Conservation (phyloP, 768 basidiomycete species). For the Boletus vermiculosoides region DNA sequence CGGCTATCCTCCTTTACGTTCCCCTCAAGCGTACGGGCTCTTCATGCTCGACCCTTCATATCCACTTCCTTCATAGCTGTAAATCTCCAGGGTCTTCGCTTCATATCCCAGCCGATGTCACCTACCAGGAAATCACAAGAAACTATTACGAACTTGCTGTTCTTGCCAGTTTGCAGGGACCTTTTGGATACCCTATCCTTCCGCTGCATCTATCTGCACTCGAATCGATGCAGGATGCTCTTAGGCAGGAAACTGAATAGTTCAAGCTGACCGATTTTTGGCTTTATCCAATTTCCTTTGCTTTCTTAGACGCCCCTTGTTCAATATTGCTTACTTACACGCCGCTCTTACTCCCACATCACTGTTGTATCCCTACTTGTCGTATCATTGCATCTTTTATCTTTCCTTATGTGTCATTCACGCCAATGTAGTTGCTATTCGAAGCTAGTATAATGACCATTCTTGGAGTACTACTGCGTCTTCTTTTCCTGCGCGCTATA, state of each 20-base stretch:
- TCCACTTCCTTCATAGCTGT: constrained; percentile 57
- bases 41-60: constrained; percentile 49
- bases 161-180: constrained; percentile 45
- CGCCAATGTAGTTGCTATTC: constrained; percentile 19
- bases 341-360: constrained; percentile 16
- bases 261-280: neutral
- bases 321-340: constrained; percentile 12
- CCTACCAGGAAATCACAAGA: constrained; percentile 54
- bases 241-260: constrained; percentile 32
- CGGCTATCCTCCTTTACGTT: constrained; percentile 57
- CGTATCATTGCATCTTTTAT: constrained; percentile 26
- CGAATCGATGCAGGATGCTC: constrained; percentile 52
- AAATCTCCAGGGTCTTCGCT: constrained; percentile 43
- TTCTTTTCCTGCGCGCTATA: constrained; percentile 73
- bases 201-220: constrained; percentile 77
- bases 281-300: neutral
- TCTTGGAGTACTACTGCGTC: constrained; percentile 52
- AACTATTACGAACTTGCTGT: constrained; percentile 72
- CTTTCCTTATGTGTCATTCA: constrained; percentile 16
- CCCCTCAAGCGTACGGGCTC: constrained; percentile 42
- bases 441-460: constrained; percentile 16
- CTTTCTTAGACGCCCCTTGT: constrained; percentile 16
- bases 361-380: constrained; percentile 32
- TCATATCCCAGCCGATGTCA: constrained; percentile 32
- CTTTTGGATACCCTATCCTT: constrained; percentile 50